These are phyloP conservation scores for Microcos paniculata DNA, from an alignment of 345 rosid species.

Conservation along the genomic window DNA sequence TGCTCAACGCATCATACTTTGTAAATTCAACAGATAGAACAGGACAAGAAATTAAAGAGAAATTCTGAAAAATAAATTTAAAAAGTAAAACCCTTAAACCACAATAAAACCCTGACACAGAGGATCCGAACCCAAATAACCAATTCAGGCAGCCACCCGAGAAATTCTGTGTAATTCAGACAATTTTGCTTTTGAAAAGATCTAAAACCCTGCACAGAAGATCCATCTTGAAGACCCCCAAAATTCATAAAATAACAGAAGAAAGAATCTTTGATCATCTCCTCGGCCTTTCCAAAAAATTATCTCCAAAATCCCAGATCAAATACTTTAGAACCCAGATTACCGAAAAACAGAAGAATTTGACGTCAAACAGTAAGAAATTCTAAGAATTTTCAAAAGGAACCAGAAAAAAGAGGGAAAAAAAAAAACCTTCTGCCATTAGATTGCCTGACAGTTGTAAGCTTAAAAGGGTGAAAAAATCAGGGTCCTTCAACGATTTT, in stretches of 20 bases:
- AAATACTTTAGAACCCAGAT: slow-evolving; percentile 18
- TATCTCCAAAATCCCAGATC: slow-evolving; percentile 37
- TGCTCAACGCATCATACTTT: not conserved
- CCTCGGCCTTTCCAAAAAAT: not conserved
- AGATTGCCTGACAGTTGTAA: not conserved
- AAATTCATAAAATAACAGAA: not conserved
- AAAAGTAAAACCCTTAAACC: slow-evolving; percentile 29
- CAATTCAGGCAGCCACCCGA: slow-evolving; percentile 10
- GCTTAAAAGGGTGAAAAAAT: not conserved
- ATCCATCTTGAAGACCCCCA: slow-evolving; percentile 23
- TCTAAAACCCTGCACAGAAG: slow-evolving; percentile 30
- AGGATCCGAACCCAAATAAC: slow-evolving; percentile 23
- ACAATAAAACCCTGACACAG: slow-evolving; percentile 32
- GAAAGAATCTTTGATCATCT: not conserved
- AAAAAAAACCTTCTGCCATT: not conserved
- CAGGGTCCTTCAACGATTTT: not conserved
- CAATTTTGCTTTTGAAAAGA: slow-evolving; percentile 11
- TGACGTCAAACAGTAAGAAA: slow-evolving; percentile 1
- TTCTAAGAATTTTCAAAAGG: not conserved
- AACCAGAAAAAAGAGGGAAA: not conserved
- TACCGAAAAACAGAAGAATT: slow-evolving; percentile 12
- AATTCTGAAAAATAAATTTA: not conserved
- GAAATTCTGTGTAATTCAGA: slow-evolving; percentile 20
- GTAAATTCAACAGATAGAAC: not conserved
- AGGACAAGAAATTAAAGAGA: not conserved